Evolutionary conservation across 495 filamentous ascomycete species (phyloP).

Genomic region (Aspergillus steynii): DNA sequence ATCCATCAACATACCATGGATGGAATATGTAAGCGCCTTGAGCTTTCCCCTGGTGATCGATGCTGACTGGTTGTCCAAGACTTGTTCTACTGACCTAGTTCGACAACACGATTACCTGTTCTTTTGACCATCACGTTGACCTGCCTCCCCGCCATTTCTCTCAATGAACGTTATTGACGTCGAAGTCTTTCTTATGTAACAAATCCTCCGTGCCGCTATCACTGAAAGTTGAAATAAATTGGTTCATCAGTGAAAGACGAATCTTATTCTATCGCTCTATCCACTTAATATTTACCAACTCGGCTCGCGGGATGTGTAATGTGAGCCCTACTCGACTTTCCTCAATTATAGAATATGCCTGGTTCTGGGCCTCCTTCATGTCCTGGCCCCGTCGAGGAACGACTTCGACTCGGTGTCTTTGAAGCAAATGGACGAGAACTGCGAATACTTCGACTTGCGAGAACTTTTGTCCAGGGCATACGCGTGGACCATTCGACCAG

Average conservation of each 20-base stretch:
- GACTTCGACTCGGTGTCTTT: slow-evolving; percentile 6
- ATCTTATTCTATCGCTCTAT: not conserved
- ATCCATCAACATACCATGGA: slow-evolving; percentile 1
- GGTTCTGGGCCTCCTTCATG: not conserved
- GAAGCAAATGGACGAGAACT: slow-evolving; percentile 6
- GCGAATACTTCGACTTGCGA: slow-evolving; percentile 14
- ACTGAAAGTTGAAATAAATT: too few species aligned
- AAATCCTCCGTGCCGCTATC: too few species aligned
- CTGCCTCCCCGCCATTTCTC: too few species aligned
- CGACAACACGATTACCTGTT: slow-evolving; percentile 7
- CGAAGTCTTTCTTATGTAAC: too few species aligned
- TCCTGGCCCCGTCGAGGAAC: slow-evolving; percentile 4
- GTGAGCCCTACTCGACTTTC: slow-evolving; percentile 8
- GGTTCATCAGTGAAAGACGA: too few species aligned
- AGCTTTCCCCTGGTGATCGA: not conserved
- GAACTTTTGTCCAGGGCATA: slow-evolving; percentile 14
- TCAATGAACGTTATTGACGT: too few species aligned
- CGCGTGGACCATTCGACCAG: slow-evolving; percentile 10
- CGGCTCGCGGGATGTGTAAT: slow-evolving; percentile 7
- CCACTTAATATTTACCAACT: slow-evolving; percentile 2
- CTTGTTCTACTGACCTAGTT: slow-evolving; percentile 3
- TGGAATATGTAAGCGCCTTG: slow-evolving; percentile 4
- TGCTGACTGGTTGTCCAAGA: not conserved
- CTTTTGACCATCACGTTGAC: not conserved
- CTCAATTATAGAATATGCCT: not conserved